Base-by-base conservation (phyloP, 805 yeast genomes). In the Starmerella apis region DNA sequence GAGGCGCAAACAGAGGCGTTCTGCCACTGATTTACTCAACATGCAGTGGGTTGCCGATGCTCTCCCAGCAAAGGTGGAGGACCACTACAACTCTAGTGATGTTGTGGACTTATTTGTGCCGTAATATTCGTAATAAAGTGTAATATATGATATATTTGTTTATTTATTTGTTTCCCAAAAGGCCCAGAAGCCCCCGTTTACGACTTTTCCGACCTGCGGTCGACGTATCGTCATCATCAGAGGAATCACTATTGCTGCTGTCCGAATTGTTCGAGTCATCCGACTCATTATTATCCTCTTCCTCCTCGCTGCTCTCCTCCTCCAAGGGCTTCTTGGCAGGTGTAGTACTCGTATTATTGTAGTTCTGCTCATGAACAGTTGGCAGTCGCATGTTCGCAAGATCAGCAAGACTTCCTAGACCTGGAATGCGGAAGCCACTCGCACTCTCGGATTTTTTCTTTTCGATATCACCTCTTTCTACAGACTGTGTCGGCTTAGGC, bases 1-100 rank as follows among this genome's bases (percentile, higher is more conserved):
- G 33, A 70, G 76, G 49, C 69, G 79, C 39, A 78, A 75, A 41
- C 62, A 63, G 23, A 67, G 83, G 30, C 43, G 67, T 36, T 57
- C 61, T 3, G 67, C 72, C 14, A 48, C 56, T 19, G 63, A 72
- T 8, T 59, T 75, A 3, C 57, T 61, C 37, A 46, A 61, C 3
- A 51, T 62, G 32, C 59, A 57, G 1, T 77, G 76, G 75, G 65
- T 68, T 14, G 24, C 33, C 8, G 52, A 46, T 6, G 60, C 60
- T 10, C 43, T 44, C 22, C 56, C 56, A 1, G 35, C 13, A 4
- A 19, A n/a, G 2, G 48, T 53, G 8, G 13, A 22, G 9, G 57
- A 50, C 18, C 24, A 33, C 20, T 49, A 31, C 28, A 37, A 48
- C 43, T 47, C 32, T 2, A 43, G 36, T 33, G 52, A 47, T n/a